Conservation (phyloP, 352 stramenopile species). For the Phytophthora palmivora region DNA sequence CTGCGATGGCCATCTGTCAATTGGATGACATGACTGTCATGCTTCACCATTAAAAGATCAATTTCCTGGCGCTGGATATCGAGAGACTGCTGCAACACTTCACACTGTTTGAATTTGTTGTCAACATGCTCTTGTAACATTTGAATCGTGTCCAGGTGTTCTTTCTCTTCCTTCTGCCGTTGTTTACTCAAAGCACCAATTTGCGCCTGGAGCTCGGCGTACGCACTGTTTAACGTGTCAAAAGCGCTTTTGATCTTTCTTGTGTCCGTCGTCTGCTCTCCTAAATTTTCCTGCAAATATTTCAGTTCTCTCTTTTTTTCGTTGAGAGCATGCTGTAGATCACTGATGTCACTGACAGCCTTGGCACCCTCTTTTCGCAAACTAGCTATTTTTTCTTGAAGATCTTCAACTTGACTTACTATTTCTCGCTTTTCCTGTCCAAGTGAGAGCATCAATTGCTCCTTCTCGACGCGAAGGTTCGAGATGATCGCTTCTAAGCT, state of each 20-base stretch:
- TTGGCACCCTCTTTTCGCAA: constrained; percentile 25
- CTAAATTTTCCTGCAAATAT: constrained; percentile 36
- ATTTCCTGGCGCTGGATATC: constrained; percentile 30
- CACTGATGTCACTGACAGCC: constrained; percentile 20
- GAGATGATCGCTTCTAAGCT: constrained; percentile 10
- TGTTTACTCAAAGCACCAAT: constrained; percentile 12
- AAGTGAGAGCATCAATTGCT: constrained; percentile 28
- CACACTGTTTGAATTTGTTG: constrained; percentile 16
- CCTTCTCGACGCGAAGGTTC: constrained; percentile 27
- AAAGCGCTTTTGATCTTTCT: constrained; percentile 24
- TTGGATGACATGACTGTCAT: constrained; percentile 25
- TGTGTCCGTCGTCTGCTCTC: constrained; percentile 26
- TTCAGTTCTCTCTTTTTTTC: constrained; percentile 39
- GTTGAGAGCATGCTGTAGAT: constrained; percentile 27
- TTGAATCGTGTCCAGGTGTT: constrained; percentile 2
- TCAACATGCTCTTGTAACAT: constrained; percentile 24
- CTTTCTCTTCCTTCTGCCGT: constrained; percentile 23
- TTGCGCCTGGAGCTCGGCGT: constrained; percentile 21
- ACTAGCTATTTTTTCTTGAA: constrained; percentile 36
- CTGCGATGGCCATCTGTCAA: constrained; percentile 18
- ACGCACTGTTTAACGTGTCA: constrained; percentile 7
- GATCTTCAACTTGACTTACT: constrained; percentile 20
- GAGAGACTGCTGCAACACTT: constrained; percentile 21
- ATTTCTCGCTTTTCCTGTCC: constrained; percentile 35
- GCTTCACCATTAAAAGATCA: constrained; percentile 25